These are phyloP conservation scores for Pharnaceum exiguum DNA, from an alignment of 148 eudicot genomes.

Conservation along the genomic window DNA sequence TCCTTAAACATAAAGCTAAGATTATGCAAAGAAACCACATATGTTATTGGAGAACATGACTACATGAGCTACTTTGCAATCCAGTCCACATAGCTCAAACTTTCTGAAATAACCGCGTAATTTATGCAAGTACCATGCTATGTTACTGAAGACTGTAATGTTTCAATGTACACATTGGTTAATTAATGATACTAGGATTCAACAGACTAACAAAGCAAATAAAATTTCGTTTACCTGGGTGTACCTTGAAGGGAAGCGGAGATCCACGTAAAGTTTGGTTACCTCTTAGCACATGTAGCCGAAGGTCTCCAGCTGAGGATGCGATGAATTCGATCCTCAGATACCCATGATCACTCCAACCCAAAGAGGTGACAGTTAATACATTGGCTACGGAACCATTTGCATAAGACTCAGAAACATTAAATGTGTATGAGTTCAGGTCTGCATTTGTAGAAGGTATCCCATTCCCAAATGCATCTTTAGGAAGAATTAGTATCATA, in stretches of 20 bases:
- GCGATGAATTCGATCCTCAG: slow-evolving; percentile 57
- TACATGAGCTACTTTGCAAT: neutral
- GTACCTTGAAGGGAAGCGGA: slow-evolving; percentile 70
- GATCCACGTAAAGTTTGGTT: slow-evolving; percentile 61
- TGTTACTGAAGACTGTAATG: too few relatives aligned
- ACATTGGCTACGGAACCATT: slow-evolving; percentile 47
- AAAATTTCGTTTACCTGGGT: slow-evolving; percentile 53
- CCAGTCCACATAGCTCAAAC: too few relatives aligned
- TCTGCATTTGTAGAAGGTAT: slow-evolving; percentile 44
- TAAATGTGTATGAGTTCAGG: slow-evolving; percentile 27
- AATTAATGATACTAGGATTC: too few relatives aligned
- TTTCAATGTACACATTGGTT: too few relatives aligned
- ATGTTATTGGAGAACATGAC: neutral
- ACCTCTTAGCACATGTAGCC: slow-evolving; percentile 46
- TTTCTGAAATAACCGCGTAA: too few relatives aligned
- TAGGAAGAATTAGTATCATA: slow-evolving; percentile 55
- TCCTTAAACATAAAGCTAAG: too few relatives aligned
- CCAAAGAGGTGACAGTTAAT: slow-evolving; percentile 40
- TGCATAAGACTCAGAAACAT: slow-evolving; percentile 40
- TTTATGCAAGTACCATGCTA: too few relatives aligned
- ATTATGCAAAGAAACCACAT: too few relatives aligned
- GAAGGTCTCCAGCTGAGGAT: slow-evolving; percentile 61
- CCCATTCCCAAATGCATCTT: slow-evolving; percentile 91
- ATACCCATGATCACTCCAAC: slow-evolving; percentile 57
- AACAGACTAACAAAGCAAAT: too few relatives aligned